Base-by-base conservation (phyloP, 306 rosid species). In the Abrus pulchellus region DNA sequence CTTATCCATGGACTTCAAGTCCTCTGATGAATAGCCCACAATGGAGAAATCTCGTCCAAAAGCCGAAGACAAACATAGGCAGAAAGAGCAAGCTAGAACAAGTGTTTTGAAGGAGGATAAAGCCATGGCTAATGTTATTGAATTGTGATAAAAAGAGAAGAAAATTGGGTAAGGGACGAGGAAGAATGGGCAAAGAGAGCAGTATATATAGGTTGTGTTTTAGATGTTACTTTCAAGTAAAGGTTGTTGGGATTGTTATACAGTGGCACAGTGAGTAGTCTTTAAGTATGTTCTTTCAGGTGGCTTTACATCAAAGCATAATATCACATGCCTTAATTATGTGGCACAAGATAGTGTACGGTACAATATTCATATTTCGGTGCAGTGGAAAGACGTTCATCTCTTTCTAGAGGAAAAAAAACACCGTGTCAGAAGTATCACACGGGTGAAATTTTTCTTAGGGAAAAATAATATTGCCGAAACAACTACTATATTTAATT, bases 21-120 rank as follows among this genome's bases (percentile, higher is more conserved):
- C 97, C 69, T 91, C 86, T 0, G 92, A 80, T 5, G 89, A 83
- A 76, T 91, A 91, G 53, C 97, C 93, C 38, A 89, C 83, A n/a
- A 90, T 88, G 56, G 97, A 92, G 70, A 85, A 85, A 5, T 90
- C 92, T 0, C 68, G 81, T 1, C 79, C 94, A 5, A 69, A 57
- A 30, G 79, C 73, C 65, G 68, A 30, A 40, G 82, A 60, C 4
- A 36, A 33, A 5, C 74, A 82, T 9, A 86, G 9, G 77, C 74
- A 72, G 3, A 91, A 38, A 78, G 82, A 78, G 63, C 80, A 81
- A 10, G 74, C 62, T 3, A 86, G 68, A 65, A 84, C 12, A 40
- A 87, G 83, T 69, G 82, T 12, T 71, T 82, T 89, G 29, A 81
- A 67, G 9, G 61, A 11, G 48, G 66, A 62, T 69, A 80, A 49